Evolutionary conservation across 768 basidiomycete species (phyloP).

Genomic region (Calocera viscosa): DNA sequence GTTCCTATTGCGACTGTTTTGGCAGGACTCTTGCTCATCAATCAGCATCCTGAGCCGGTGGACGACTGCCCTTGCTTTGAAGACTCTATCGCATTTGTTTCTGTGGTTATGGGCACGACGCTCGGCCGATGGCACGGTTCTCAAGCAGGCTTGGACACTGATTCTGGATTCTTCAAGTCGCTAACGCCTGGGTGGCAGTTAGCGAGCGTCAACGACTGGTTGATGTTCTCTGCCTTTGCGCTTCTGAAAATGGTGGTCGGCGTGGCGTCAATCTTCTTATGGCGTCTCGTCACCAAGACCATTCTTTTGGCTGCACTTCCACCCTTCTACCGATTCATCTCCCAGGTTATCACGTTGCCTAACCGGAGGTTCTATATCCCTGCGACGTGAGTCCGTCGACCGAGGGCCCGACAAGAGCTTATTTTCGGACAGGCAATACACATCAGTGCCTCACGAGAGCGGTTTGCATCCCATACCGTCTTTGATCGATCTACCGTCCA

Average conservation of each 20-base stretch:
- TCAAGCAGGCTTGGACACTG: slow-evolving; percentile 12
- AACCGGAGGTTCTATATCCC: slow-evolving; percentile 80
- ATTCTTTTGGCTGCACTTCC: slow-evolving; percentile 62
- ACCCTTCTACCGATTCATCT: slow-evolving; percentile 65
- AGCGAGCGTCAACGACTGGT: slow-evolving; percentile 8
- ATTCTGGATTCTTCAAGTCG: slow-evolving; percentile 13
- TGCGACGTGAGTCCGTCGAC: slow-evolving; percentile 44
- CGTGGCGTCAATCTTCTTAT: slow-evolving; percentile 64
- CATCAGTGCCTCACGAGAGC: slow-evolving; percentile 43
- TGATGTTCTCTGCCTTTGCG: not conserved
- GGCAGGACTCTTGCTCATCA: slow-evolving; percentile 59
- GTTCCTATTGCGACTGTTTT: slow-evolving; percentile 37
- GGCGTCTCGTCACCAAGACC: slow-evolving; percentile 80
- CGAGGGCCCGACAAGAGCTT: not conserved
- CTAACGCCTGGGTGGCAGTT: slow-evolving; percentile 17
- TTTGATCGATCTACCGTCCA: slow-evolving; percentile 61
- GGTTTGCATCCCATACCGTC: slow-evolving; percentile 65
- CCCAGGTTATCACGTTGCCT: slow-evolving; percentile 58
- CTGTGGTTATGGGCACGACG: slow-evolving; percentile 64
- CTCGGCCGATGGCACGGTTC: slow-evolving; percentile 54
- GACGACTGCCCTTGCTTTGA: slow-evolving; percentile 98
- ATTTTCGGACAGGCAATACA: slow-evolving; percentile 40
- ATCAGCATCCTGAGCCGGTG: slow-evolving; percentile 84
- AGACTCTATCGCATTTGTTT: slow-evolving; percentile 87
- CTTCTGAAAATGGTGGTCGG: slow-evolving; percentile 36